phyloP scores from a whole-genome alignment of 176 grass and related monocot species.

The Triticum dicoccoides region DNA sequence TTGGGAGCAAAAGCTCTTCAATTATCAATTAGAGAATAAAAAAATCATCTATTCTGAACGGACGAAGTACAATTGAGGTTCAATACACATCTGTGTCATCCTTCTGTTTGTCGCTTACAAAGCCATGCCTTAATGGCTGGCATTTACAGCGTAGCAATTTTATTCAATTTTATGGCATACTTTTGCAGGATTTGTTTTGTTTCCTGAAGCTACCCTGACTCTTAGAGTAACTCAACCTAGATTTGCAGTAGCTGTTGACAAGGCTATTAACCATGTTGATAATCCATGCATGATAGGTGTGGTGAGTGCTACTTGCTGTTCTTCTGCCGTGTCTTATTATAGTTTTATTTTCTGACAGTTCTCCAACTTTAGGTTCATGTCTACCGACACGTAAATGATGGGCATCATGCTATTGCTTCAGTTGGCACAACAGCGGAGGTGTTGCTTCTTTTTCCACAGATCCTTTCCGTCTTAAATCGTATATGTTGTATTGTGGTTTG shows the following conservation, averaged over 20 bases:
- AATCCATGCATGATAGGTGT: conserved; percentile 79
- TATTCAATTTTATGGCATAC: conserved; percentile 30
- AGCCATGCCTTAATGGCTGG: not conserved
- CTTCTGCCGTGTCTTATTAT: not conserved
- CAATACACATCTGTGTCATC: not conserved
- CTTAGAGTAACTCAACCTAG: conserved; percentile 67
- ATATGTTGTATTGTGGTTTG: not conserved
- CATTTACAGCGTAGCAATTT: not conserved
- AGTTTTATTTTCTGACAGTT: conserved; percentile 29
- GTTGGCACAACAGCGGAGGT: conserved; percentile 88
- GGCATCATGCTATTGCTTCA: conserved; percentile 57
- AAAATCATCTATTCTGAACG: conserved; percentile 14
- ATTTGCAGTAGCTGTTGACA: conserved; percentile 74
- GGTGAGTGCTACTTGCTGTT: conserved; percentile 56
- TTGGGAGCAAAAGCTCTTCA: not conserved
- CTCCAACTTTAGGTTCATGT: conserved; percentile 55
- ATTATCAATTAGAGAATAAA: not conserved
- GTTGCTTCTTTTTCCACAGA: conserved; percentile 21
- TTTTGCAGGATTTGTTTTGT: conserved; percentile 81
- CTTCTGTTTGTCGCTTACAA: conserved; percentile 7
- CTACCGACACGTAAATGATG: conserved; percentile 43
- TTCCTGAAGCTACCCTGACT: conserved; percentile 75
- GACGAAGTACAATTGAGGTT: conserved; percentile 5
- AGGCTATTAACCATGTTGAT: conserved; percentile 68
- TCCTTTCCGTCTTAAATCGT: conserved; percentile 3